Conservation (phyloP, 805 yeast species). For the Candida xyloterini region DNA sequence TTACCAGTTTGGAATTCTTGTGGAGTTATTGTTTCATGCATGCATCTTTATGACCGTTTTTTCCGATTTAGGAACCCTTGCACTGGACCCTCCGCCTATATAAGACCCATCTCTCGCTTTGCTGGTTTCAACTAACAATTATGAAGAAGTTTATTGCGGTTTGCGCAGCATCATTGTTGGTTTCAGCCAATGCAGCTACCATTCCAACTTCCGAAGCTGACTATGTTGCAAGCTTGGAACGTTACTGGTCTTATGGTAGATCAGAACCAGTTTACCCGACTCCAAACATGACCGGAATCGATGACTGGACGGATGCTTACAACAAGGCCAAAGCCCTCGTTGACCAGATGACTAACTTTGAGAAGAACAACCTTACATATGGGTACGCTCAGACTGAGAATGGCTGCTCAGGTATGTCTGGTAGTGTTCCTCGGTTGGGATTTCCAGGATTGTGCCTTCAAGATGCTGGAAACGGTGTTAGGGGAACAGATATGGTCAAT, state of each 20-base stretch:
- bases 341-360: constrained; percentile 52
- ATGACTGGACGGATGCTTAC: constrained; percentile 56
- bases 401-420: constrained; percentile 48
- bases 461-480: constrained; percentile 62
- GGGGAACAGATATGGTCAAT: constrained; percentile 54
- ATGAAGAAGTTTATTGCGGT: constrained; percentile 1
- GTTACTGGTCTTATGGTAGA: constrained; percentile 18
- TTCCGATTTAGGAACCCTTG: not conserved
- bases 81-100: too few relatives aligned
- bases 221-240: constrained; percentile 8
- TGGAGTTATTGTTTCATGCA: not conserved
- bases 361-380: constrained; percentile 60
- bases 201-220: constrained; percentile 4
- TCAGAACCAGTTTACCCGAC: constrained; percentile 22
- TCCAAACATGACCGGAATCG: constrained; percentile 14
- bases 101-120: too few relatives aligned
- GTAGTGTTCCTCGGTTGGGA: constrained; percentile 59
- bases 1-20: not conserved
- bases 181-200: constrained; percentile 2
- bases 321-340: constrained; percentile 54
- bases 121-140: not conserved
- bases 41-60: not conserved
- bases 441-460: constrained; percentile 52
- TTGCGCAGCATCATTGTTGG: constrained; percentile 1
- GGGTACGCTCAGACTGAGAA: constrained; percentile 31